Base-by-base conservation (phyloP, 2,329 filamentous ascomycete species). In the Hortaea sp. region DNA sequence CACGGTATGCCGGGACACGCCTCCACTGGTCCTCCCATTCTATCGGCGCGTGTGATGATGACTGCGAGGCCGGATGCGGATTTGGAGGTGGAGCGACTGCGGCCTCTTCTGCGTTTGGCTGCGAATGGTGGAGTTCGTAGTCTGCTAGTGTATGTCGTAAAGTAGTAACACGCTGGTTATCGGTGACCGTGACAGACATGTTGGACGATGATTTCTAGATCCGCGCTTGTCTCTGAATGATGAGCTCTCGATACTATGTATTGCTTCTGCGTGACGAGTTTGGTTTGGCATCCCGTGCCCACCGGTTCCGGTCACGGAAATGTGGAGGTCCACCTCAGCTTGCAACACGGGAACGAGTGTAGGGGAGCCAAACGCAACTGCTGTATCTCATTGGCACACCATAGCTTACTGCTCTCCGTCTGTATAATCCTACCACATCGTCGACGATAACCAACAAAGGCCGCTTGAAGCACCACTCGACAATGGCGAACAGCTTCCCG, bases 11-110 rank as follows among this genome's bases (percentile, higher is more conserved):
- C 2, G 74, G 75, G 1, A 77, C 63, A 31, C 72, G 65, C 39
- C 70, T 65, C 51, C 73, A 67, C 43, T 72, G 58, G 2, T 63
- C 64, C 5, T 73, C 70, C 75, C 74, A 78, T 50, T 67, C 52
- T 35, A 60, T 43, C 48, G 66, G 65, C 13, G 45, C 54, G 31
- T 51, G 32, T 42, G 40, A 31, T 7, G 49, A 39, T 37, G 7
- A 42, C 37, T 44, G 37, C 12, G 41, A 55, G 50, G 28, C 49
- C 9, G 61, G 41, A 56, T 56, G 63, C 44, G 52, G 51, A 54
- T 57, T 64, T 39, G 49, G 62, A 39, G 54, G 61, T 1, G 57
- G 56, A 57, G 53, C 57, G 47, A 47, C 54, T 54, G 63, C 48
- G 49, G 59, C 48, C 39, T 57, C 31, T 44, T 44, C 29, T n/a